Evolutionary conservation across 345 rosid species (phyloP), one percentile per base, ranked within the genome.

Genomic region (Lumnitzera racemosa): DNA sequence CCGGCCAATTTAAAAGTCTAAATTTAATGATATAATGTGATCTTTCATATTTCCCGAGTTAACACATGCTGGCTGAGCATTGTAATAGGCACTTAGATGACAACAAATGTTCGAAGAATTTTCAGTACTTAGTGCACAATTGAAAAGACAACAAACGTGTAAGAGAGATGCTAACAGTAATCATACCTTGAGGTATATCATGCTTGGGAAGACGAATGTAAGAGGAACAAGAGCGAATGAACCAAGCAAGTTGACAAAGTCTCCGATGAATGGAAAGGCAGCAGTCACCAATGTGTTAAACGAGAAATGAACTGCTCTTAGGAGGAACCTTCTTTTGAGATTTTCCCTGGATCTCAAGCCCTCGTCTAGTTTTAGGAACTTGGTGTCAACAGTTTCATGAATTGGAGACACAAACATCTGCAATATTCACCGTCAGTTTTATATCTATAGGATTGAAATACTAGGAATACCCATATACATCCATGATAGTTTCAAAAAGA

Each of bases 181-280:
- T 20, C 7, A 43, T 67, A 68, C 77, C 78, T 66, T 66, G 59
- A 74, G 31, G 62, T 66, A 66, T 2, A 74, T 49, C 71, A 70
- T 50, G 61, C 63, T 66, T 7, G 78, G 72, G 51, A 70, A 74
- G 29, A 70, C 65, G 23, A 71, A 75, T 49, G 76, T 68, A 5
- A 75, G 72, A 56, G 71, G 65, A 27, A 75, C 17, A 31, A 72
- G 70, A 8, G 73, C 27, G 46, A 75, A 64, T 23, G 80, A 72
- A 24, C 80, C 70, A 8, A 69, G 17, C 46, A 76, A 50, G 72
- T 60, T 76, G 52, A 72, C 70, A 47, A 72, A 72, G 53, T 76
- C 74, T 13, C 74, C 80, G 31, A 76, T 58, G 69, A 76, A 76
- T n/a, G 80, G 80, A 59, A 76, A 56, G n/a, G 73, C 71, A 16